Base-by-base conservation (phyloP, 305 asterid species). In the Rubia tinctorum region DNA sequence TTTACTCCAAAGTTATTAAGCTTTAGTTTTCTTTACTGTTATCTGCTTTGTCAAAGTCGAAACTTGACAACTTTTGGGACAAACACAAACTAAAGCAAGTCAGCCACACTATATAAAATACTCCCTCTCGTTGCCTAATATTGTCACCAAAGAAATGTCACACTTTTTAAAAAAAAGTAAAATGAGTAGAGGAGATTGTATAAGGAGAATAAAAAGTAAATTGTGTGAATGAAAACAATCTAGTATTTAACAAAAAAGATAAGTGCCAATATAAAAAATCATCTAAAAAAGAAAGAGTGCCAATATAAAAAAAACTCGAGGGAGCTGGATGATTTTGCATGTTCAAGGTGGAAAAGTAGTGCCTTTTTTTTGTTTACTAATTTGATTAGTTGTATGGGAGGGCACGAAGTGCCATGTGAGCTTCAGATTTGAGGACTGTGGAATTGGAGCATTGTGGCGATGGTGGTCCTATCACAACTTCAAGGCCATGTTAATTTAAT, bases 31-130 rank as follows among this genome's bases (percentile, higher is more conserved):
- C 47, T 66, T 44, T 65, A 39, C 34, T 7, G 20, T 14, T 64
- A 37, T 64, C 68, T 14, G 6, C 68, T 64, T 27, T 64, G 39
- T 40, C 69, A 39, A 65, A 39, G 69, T 65, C 10, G 69, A 65
- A 37, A 17, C 69, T 65, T 37, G 68, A 64, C 7, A 17, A 51
- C 58, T 17, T 51, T 51, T 14, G 58, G 22, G 20, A 18, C 56
- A 49, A 49, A 49, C 20, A 49, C 56, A 49, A 18, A 51, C n/a
- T 51, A 51, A 14, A 51, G 22, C 58, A 51, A 51, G 58, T 51
- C 58, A 51, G 58, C 22, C 58, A 51, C 58, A 51, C 20, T 51
- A 51, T 17, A n/a, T n/a, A n/a, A n/a, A n/a, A n/a, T n/a, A n/a
- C n/a, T n/a, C n/a, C n/a, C n/a, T n/a, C n/a, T n/a, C n/a, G n/a